Conservation (phyloP, 1,284 basidiomycete species). For the Microbotryum intermedium region DNA sequence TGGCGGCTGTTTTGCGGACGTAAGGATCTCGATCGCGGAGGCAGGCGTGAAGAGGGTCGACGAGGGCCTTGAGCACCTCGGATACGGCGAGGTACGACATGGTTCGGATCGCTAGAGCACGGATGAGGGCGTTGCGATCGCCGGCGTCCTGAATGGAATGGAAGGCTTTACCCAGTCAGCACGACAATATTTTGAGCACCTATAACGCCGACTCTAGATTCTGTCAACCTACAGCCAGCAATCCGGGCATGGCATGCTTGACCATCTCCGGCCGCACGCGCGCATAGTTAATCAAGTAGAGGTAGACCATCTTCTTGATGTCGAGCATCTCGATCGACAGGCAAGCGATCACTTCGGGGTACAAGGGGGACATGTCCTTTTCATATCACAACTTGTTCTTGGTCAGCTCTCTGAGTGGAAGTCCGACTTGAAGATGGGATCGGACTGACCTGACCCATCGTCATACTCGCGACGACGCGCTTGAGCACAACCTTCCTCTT, state of each 20-base stretch:
- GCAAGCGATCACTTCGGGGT: constrained; percentile 80
- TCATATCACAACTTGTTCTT: background rate
- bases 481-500: constrained; percentile 86
- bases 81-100: constrained; percentile 92
- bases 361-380: constrained; percentile 77
- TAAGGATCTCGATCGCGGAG: constrained; percentile 85
- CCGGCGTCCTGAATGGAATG: constrained; percentile 61
- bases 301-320: constrained; percentile 95
- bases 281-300: constrained; percentile 87
- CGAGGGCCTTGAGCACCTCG: constrained; percentile 60
- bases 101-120: constrained; percentile 84
- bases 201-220: too few species aligned
- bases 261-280: constrained; percentile 79
- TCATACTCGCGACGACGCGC: constrained; percentile 92
- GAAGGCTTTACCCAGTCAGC: background rate
- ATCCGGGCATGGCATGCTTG: constrained; percentile 75
- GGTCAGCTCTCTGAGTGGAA: background rate
- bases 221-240: constrained; percentile 59
- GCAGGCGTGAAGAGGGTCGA: constrained; percentile 76
- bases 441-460: constrained; percentile 89
- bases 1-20: constrained; percentile 91
- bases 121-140: constrained; percentile 82
- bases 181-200: constrained; percentile 22
- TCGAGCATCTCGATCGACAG: constrained; percentile 81
- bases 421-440: constrained; percentile 34